Base-by-base conservation (phyloP, 1,284 basidiomycete species). In the Cutaneotrichosporon dermatis region DNA sequence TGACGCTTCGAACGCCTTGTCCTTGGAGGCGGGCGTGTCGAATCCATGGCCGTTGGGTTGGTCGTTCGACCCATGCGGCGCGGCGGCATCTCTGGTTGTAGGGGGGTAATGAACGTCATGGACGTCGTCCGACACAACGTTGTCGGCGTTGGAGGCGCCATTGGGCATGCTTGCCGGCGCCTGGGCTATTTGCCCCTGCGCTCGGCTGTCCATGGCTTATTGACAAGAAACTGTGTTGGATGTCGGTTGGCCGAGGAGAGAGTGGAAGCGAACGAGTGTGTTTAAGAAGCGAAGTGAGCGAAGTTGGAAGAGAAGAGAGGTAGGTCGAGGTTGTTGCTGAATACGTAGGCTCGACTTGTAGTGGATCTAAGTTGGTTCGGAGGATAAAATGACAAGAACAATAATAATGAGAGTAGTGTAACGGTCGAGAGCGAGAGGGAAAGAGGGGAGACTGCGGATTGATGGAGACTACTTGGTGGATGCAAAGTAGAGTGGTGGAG, bases 131-230 rank as follows among this genome's bases (percentile, higher is more conserved):
- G 44, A 45, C 25, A 25, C 25, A 25, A 25, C 25, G 3, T 25
- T 25, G 25, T 45, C 44, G 16, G 16, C 5, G 44, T 45, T 45
- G 44, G 44, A 45, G 16, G 9, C 16, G 33, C 16, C 34, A n/a
- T n/a, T 34, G 13, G 46, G 34, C 46, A 49, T 49, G 46, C 46
- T 49, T 12, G 35, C 46, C 46, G 46, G 46, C 46, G 46, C 46
- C 34, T 49, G 46, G 34, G 46, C 33, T 25, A 49, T 33, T 49
- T 49, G 46, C 34, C 34, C 46, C 46, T 35, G 46, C 46, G 34
- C 46, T 13, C 33, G 46, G 46, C 34, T 49, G 46, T 34, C 46
- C 46, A 49, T 49, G 10, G 34, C 34, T 12, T 36, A 12, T 36
- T 36, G 34, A 49, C 46, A 49, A n/a, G 34, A 10, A 36, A 34